phyloP scores from a whole-genome alignment of 1,139 yeast genomes.

The Chernovozyma aurita region DNA sequence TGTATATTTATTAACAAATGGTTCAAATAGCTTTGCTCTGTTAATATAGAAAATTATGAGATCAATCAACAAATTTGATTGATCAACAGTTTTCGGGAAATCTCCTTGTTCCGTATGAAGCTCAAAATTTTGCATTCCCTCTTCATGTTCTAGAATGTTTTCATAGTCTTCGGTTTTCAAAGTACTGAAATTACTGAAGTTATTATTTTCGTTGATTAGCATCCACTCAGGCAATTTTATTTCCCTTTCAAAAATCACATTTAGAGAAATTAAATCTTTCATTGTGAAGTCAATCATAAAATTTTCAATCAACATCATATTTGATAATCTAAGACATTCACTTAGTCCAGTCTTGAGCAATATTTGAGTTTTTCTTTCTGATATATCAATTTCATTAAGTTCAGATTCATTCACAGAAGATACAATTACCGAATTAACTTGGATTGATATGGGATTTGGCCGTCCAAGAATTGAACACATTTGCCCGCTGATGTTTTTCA shows the following conservation, averaged over 20 bases:
- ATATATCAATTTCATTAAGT: conserved; percentile 15
- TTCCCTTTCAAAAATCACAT: conserved; percentile 39
- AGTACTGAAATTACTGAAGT: background rate
- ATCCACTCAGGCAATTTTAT: conserved; percentile 27
- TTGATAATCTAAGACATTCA: conserved; percentile 46
- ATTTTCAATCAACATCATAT: conserved; percentile 49
- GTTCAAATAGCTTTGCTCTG: conserved; percentile 49
- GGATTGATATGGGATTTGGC: conserved; percentile 53
- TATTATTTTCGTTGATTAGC: conserved; percentile 7
- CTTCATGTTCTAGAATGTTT: conserved; percentile 1
- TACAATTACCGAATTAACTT: conserved; percentile 37
- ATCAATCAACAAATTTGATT: conserved; percentile 38
- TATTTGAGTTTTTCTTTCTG: conserved; percentile 24
- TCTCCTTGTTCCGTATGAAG: conserved; percentile 6
- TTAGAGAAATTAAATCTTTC: conserved; percentile 35
- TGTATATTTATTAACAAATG: conserved; percentile 40
- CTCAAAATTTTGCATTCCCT: conserved; percentile 1
- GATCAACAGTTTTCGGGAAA: conserved; percentile 29
- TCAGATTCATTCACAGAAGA: conserved; percentile 18
- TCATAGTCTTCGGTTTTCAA: conserved; percentile 2
- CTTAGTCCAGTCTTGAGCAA: conserved; percentile 43
- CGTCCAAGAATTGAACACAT: conserved; percentile 51
- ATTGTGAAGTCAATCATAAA: conserved; percentile 44
- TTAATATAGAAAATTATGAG: conserved; percentile 44
- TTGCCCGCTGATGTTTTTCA: conserved; percentile 44